phyloP scores from a whole-genome alignment of 306 rosid genomes.

The Pterocarpus macrocarpus region DNA sequence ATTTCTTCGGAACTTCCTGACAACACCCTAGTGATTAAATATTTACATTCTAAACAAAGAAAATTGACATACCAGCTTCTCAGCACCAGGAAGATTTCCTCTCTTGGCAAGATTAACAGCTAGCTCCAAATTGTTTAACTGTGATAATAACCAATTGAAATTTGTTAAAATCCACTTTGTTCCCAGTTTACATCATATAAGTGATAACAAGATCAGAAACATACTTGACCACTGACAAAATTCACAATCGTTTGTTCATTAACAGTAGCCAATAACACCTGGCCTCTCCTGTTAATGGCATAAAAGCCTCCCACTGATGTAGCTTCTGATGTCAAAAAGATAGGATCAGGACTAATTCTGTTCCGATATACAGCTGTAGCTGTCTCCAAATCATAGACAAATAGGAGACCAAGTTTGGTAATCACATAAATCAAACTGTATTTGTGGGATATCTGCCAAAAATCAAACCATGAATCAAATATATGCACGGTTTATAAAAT shows the following conservation, averaged over 20 bases:
- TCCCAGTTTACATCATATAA: conserved; percentile 32
- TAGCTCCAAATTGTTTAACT: conserved; percentile 98
- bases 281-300: conserved; percentile 95
- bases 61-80: conserved; percentile 76
- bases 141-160: conserved; percentile 37
- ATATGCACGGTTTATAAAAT: conserved; percentile 27
- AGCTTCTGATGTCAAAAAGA: conserved; percentile 97
- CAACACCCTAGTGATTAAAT: conserved; percentile 31
- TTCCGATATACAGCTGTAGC: conserved; percentile 98
- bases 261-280: conserved; percentile 96
- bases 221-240: conserved; percentile 96
- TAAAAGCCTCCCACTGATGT: conserved; percentile 93
- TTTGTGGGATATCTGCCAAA: conserved; percentile 92
- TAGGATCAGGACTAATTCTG: conserved; percentile 99
- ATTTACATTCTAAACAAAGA: background rate
- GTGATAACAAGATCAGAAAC: conserved; percentile 41
- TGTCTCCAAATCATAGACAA: conserved; percentile 98
- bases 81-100: conserved; percentile 99
- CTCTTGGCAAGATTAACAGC: conserved; percentile 98
- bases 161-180: conserved; percentile 34
- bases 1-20: conserved; percentile 30
- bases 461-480: conserved; percentile 35
- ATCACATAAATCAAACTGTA: conserved; percentile 95
- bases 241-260: conserved; percentile 95
- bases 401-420: conserved; percentile 98